Conservation (phyloP, 768 basidiomycete genomes). For the Termitomyces sp. region DNA sequence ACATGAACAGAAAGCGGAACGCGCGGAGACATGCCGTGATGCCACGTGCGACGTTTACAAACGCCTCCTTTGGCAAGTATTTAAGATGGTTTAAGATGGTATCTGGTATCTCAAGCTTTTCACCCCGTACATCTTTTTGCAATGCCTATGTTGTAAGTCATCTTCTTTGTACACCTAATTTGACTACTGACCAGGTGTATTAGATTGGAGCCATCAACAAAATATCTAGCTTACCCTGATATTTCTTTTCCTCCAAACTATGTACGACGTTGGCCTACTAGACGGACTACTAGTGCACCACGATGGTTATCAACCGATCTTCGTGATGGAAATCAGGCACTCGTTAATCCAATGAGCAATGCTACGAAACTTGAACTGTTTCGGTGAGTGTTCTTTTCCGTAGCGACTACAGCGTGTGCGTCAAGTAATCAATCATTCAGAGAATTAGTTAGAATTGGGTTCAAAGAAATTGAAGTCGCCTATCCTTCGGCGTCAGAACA, state of each 20-base stretch:
- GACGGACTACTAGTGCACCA: constrained; percentile 54
- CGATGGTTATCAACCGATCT: constrained; percentile 83
- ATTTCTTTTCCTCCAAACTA: constrained; percentile 42
- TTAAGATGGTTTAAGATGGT: background rate
- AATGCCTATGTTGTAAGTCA: constrained; percentile 45
- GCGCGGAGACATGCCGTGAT: background rate
- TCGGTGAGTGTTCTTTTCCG: constrained; percentile 19
- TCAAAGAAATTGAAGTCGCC: constrained; percentile 84
- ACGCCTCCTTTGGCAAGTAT: constrained; percentile 3
- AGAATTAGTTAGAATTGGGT: constrained; percentile 65
- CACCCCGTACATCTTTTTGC: background rate
- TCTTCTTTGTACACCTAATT: background rate
- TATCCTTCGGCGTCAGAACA: constrained; percentile 81
- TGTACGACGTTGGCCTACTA: constrained; percentile 67
- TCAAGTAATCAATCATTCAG: constrained; percentile 50
- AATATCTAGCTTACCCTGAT: constrained; percentile 67
- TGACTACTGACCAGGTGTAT: constrained; percentile 2
- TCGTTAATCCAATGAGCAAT: constrained; percentile 81
- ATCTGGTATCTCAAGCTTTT: background rate
- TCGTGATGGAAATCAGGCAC: constrained; percentile 79
- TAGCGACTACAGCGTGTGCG: constrained; percentile 12
- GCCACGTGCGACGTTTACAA: background rate
- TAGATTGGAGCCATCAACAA: constrained; percentile 61
- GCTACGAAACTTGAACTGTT: constrained; percentile 51
- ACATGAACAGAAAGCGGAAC: background rate